Evolutionary conservation across 2,329 filamentous ascomycete species (phyloP).

Genomic region (Seiridium cupressi): DNA sequence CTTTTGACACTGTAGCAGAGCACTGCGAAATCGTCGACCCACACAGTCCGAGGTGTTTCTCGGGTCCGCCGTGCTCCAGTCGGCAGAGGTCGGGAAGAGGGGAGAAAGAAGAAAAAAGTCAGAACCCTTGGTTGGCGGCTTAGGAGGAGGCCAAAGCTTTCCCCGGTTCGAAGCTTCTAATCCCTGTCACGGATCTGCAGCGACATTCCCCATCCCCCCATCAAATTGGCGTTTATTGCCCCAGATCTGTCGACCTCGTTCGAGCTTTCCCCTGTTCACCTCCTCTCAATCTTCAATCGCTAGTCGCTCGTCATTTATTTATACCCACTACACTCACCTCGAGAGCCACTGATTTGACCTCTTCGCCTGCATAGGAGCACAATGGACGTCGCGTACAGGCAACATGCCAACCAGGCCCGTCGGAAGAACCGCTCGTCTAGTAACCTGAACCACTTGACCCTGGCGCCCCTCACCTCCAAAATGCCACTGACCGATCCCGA

Average conservation of each 20-base stretch:
- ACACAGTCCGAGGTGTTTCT: conserved; percentile 7
- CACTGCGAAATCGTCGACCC: not conserved
- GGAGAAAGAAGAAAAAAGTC: not conserved
- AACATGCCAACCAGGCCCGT: conserved; percentile 55
- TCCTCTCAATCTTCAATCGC: not conserved
- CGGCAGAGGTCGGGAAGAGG: not conserved
- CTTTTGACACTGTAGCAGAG: not conserved
- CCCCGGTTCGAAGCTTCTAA: not conserved
- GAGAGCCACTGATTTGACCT: not conserved
- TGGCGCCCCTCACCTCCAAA: conserved; percentile 63
- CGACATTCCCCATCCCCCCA: conserved; percentile 9
- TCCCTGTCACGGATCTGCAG: conserved; percentile 9
- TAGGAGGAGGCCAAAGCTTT: not conserved
- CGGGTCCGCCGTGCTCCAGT: not conserved
- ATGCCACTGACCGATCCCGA: conserved; percentile 57
- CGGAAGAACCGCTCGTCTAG: conserved; percentile 59
- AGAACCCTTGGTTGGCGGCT: not conserved
- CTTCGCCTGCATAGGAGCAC: not conserved
- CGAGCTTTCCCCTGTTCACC: not conserved
- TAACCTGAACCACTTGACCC: conserved; percentile 58
- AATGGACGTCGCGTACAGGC: conserved; percentile 63
- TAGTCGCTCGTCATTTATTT: not conserved
- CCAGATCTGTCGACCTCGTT: conserved; percentile 7
- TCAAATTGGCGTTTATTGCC: conserved; percentile 8
- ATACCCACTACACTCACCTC: not conserved